These are phyloP conservation scores for Thozetella sp. DNA, from an alignment of 495 filamentous ascomycete genomes.

Conservation along the genomic window DNA sequence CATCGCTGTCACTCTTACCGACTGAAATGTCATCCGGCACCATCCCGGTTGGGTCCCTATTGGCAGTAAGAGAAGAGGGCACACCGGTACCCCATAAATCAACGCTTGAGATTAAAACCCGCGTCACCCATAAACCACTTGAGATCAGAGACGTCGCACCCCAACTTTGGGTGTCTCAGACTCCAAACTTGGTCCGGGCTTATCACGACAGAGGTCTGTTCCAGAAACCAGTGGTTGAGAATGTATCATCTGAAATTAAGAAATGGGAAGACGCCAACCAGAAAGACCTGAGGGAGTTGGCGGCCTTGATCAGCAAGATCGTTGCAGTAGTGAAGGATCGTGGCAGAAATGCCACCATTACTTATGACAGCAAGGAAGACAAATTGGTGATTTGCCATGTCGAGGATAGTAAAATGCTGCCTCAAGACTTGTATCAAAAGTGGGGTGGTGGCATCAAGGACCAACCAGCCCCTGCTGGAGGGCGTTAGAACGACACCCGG, in stretches of 20 bases:
- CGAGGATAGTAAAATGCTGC: too few relatives aligned
- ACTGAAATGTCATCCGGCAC: too few relatives aligned
- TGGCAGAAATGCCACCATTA: too few relatives aligned
- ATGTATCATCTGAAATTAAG: constrained; percentile 32
- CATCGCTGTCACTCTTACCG: too few relatives aligned
- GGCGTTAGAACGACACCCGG: too few relatives aligned
- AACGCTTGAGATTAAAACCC: constrained; percentile 54
- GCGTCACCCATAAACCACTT: constrained; percentile 33
- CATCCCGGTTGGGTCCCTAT: too few relatives aligned
- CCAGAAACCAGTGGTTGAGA: constrained; percentile 29
- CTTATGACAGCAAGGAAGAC: too few relatives aligned
- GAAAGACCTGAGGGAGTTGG: constrained; percentile 29
- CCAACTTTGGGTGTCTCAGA: constrained; percentile 55
- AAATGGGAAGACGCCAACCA: constrained; percentile 40
- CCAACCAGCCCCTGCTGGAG: too few relatives aligned
- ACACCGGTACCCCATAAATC: constrained; percentile 28
- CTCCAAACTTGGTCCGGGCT: constrained; percentile 47
- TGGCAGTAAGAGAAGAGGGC: constrained; percentile 35
- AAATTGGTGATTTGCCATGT: too few relatives aligned
- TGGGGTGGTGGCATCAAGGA: too few relatives aligned
- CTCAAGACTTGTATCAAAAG: too few relatives aligned
- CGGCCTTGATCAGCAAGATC: constrained; percentile 34
- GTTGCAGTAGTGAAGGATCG: constrained; percentile 27
- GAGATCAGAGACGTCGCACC: constrained; percentile 35
- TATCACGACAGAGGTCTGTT: constrained; percentile 48